Base-by-base conservation (phyloP, 495 filamentous ascomycete species). In the Halenospora varia region DNA sequence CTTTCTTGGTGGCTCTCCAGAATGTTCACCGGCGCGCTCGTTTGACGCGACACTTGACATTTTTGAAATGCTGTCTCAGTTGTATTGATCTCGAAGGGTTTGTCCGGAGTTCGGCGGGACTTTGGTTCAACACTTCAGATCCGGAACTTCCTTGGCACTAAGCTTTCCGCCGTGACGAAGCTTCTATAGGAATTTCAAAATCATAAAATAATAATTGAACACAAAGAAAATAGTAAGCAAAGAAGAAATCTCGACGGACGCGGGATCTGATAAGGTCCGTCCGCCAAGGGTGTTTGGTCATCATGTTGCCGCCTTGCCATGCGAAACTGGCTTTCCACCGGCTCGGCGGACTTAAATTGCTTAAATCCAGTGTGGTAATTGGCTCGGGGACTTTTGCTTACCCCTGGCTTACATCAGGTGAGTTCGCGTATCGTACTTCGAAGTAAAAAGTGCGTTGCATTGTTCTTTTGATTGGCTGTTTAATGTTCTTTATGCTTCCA, bases 1-100 rank as follows among this genome's bases (percentile, higher is more conserved):
- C 59, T 76, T 74, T 51, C 77, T 62, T 20, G 50, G 50, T 3
- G 26, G 55, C 59, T 67, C 39, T 25, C 64, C 39, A n/a, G 47
- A 49, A 49, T 6, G 13, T 13, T 35, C 29, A 6, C 29, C 29
- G 13, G 29, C 13, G 13, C 6, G 29, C 29, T 35, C 29, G 13
- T 35, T 35, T 13, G 29, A 35, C 4, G 29, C 29, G 29, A 35
- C 29, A 35, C 29, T 35, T 35, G 29, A 35, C 29, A 35, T 35
- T 35, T 35, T 13, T 4, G 29, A 35, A 13, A 13, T 49, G 15
- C 13, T 13, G 2, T 25, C 2, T 13, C 15, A 25, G 17, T 2
- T 19, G 2, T 22, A 20, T 49, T 2, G 3, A 13, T 44, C 41
- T 44, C 35, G n/a, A 44, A 13, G 2, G 15, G 10, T 44, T 11